These are phyloP conservation scores for Triticum monococcum DNA, from an alignment of 176 grass and related monocot species.

Conservation along the genomic window DNA sequence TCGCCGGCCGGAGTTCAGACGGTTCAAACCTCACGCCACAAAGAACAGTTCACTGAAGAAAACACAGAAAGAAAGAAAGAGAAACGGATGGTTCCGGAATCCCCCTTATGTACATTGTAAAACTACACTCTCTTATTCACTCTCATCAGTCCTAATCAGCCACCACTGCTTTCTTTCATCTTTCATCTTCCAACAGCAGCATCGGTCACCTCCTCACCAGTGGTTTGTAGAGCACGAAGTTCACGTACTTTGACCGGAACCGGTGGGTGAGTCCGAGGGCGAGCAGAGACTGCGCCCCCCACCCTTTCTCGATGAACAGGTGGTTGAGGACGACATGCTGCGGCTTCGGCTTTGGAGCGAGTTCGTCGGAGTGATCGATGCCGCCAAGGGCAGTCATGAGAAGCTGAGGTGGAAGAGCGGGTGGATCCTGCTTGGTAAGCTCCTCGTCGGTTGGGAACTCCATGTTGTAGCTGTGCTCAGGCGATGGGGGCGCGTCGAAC, in stretches of 20 bases:
- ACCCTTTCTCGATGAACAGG: slow-evolving; percentile 90
- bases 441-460: slow-evolving; percentile 65
- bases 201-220: slow-evolving; percentile 44
- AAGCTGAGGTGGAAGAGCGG: slow-evolving; percentile 63
- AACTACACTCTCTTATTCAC: slow-evolving; percentile 30
- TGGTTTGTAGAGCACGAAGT: slow-evolving; percentile 81
- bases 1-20: background rate
- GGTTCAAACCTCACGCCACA: slow-evolving; percentile 1
- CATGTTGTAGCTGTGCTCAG: slow-evolving; percentile 61
- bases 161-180: background rate
- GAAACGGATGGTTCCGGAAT: background rate
- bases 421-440: slow-evolving; percentile 68
- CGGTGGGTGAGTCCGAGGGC: slow-evolving; percentile 78
- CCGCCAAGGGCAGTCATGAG: slow-evolving; percentile 50
- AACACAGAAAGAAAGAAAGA: background rate
- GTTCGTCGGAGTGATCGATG: slow-evolving; percentile 16
- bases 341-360: slow-evolving; percentile 43
- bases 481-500: slow-evolving; percentile 73
- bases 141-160: slow-evolving; percentile 3
- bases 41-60: background rate
- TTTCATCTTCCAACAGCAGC: background rate
- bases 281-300: slow-evolving; percentile 66
- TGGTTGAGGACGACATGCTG: slow-evolving; percentile 84
- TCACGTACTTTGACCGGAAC: slow-evolving; percentile 86
- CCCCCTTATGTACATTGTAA: slow-evolving; percentile 35